A percentile compares a stretch with the other conserved stretches of the same genome.
Evolutionary conservation across 306 rosid species (phyloP).

Genomic region (Vigna trinervia): DNA sequence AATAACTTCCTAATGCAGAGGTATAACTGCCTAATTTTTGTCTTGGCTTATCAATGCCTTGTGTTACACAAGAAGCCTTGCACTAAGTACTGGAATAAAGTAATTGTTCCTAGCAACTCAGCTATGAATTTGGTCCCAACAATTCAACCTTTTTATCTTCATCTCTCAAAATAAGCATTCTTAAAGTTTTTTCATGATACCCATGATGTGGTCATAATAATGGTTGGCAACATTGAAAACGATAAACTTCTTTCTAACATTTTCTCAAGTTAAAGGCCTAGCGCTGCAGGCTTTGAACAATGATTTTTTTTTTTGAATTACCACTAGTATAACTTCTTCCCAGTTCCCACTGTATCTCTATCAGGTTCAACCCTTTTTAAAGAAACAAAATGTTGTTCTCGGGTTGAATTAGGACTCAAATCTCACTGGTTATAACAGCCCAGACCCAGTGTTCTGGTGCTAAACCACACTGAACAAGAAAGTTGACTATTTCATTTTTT

Average conservation of each 20-base stretch:
- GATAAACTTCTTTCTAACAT: background rate
- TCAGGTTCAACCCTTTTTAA: background rate
- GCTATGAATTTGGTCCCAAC: background rate
- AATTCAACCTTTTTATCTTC: background rate
- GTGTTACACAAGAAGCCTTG: background rate
- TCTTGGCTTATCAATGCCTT: slow-evolving; percentile 4
- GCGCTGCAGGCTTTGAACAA: background rate
- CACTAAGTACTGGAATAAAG: background rate
- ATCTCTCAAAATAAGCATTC: slow-evolving; percentile 2
- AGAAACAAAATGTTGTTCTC: background rate
- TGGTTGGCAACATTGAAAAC: slow-evolving; percentile 1
- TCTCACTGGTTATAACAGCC: background rate
- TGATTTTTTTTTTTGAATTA: background rate
- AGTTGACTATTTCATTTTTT: background rate
- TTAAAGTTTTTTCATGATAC: background rate
- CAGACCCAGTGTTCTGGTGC: background rate
- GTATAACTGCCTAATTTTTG: background rate
- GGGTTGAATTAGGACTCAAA: background rate
- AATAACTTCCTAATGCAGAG: background rate
- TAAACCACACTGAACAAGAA: background rate
- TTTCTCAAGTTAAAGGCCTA: background rate
- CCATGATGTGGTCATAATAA: background rate
- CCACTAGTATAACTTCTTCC: background rate
- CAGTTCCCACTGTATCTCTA: background rate
- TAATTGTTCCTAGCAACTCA: background rate